Base-by-base conservation (phyloP, 1,139 yeast genomes). In the Geotrichum klebahnii region DNA sequence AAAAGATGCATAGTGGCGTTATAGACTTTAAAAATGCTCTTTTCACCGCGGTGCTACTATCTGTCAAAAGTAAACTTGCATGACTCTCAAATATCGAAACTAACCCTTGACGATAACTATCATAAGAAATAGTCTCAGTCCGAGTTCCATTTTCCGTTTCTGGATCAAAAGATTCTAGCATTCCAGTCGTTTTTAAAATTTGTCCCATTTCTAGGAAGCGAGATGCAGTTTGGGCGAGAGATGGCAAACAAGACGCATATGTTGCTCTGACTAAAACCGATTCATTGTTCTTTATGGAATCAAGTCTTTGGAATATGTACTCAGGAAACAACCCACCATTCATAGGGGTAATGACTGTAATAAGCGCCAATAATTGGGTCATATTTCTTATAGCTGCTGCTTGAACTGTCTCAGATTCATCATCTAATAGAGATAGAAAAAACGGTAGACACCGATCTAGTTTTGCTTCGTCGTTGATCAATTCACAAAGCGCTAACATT, bases 391-490 rank as follows among this genome's bases (percentile, higher is more conserved):
- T 54, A 1, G 74, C 73, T 1, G 69, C 63, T 2, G 63, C 76
- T 44, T 83, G 85, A 1, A 87, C 92, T 48, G 76, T 74, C 1
- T 73, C 73, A 31, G 76, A 72, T 0, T 74, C 68, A 55, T 79
- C 84, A 46, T 78, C 80, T 17, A 81, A 63, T 53, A 81, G 69
- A 6, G 76, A 64, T 32, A 86, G 77, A 31, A 92, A 67, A 61
- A 83, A 87, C 0, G 99, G 97, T 20, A 92, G 65, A 29, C 92
- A 81, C 42, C 97, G 70, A 64, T 92, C 97, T 42, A 92, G 71
- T 61, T 89, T 90, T 19, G 83, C 83, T 52, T 86, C 95, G 62
- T 92, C 97, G 37, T 79, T 78, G 2, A 88, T 72, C 53, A 81
- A 76, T 61, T 87, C 96, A 0, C 94, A 80, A 14, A 92, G 71